A percentile compares a stretch with the other conserved stretches of the same genome.
phyloP scores from a whole-genome alignment of 2,329 filamentous ascomycete genomes.

The Colletotrichum limetticola region DNA sequence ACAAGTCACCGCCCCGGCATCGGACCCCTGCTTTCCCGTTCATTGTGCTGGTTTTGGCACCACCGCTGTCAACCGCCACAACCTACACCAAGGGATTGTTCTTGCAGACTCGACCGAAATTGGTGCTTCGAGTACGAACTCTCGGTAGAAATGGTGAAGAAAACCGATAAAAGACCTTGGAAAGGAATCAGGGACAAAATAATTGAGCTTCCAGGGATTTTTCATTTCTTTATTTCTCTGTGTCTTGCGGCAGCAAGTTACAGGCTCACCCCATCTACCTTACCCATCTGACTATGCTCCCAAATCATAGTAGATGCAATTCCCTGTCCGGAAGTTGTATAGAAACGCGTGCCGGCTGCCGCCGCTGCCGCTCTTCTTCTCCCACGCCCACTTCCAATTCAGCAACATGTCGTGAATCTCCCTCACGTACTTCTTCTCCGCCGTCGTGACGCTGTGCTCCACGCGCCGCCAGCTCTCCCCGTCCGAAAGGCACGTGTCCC shows the following conservation, averaged over 20 bases:
- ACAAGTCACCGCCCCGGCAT: slow-evolving; percentile 5
- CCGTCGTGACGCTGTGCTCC: slow-evolving; percentile 80
- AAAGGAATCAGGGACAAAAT: no score
- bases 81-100: neutral
- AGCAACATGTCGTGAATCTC: slow-evolving; percentile 83
- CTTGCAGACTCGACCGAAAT: neutral
- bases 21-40: slow-evolving; percentile 14
- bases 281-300: slow-evolving; percentile 45
- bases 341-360: slow-evolving; percentile 81
- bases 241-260: neutral
- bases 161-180: no score
- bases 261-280: neutral
- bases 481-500: slow-evolving; percentile 80
- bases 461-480: slow-evolving; percentile 85
- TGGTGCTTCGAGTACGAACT: neutral
- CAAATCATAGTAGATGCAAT: slow-evolving; percentile 88
- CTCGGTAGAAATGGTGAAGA: no score
- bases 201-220: neutral
- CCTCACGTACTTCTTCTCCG: slow-evolving; percentile 83
- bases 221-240: neutral
- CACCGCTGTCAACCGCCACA: neutral
- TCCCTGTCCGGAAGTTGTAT: slow-evolving; percentile 90
- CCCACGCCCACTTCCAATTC: slow-evolving; percentile 70
- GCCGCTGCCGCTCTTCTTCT: slow-evolving; percentile 60
- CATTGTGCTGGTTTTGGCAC: neutral